phyloP scores from a whole-genome alignment of 2,329 filamentous ascomycete species.

The Colletotrichum somersetense region DNA sequence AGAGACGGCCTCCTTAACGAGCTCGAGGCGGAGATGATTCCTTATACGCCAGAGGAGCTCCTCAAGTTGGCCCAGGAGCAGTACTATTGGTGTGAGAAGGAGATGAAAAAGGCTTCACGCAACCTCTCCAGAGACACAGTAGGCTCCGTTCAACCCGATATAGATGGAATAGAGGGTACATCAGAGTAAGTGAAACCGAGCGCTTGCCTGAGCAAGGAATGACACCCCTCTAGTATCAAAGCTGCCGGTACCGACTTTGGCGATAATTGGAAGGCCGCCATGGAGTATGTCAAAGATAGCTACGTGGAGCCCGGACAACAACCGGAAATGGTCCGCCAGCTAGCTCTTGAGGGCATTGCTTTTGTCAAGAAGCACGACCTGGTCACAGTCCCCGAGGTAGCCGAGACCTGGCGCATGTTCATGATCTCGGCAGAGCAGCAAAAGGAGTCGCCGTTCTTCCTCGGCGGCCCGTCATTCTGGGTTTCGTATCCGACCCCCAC shows the following conservation, averaged over 20 bases:
- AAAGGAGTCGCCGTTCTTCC: constrained; percentile 70
- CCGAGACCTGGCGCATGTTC: constrained; percentile 66
- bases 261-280: constrained; percentile 63
- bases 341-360: constrained; percentile 63
- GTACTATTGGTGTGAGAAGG: constrained; percentile 66
- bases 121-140: constrained; percentile 54
- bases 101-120: constrained; percentile 65
- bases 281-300: constrained; percentile 68
- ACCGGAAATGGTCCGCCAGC: constrained; percentile 62
- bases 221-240: background rate
- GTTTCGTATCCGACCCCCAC: constrained; percentile 67
- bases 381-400: constrained; percentile 66
- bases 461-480: constrained; percentile 66
- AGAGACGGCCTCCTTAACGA: constrained; percentile 63
- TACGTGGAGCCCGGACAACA: constrained; percentile 68
- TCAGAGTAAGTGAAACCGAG: constrained; percentile 23
- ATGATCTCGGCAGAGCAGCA: constrained; percentile 68
- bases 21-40: constrained; percentile 68
- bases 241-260: constrained; percentile 47
- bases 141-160: constrained; percentile 1
- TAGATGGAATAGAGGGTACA: background rate
- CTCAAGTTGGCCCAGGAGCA: constrained; percentile 63
- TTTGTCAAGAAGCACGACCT: constrained; percentile 68
- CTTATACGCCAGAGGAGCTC: constrained; percentile 69
- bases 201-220: background rate